Evolutionary conservation across 2,329 filamentous ascomycete species (phyloP), one percentile per base, ranked within the genome.

Genomic region (Fusarium decemcellulare): DNA sequence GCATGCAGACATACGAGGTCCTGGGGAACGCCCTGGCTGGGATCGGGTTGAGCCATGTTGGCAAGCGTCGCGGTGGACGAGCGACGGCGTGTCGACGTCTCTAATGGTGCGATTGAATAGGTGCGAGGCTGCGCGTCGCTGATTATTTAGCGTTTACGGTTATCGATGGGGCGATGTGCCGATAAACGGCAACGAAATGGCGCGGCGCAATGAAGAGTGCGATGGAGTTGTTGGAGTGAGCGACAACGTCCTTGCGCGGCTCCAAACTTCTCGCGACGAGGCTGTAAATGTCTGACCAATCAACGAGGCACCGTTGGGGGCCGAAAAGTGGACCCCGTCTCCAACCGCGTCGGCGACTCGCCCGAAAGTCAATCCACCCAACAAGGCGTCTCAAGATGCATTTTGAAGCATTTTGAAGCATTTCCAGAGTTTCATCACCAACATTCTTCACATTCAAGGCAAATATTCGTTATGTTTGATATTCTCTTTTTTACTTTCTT

Each of bases 21-120:
- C 77, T 79, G 79, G 30, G 81, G 80, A 70, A 83, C 80, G 71
- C 78, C 80, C 72, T 79, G 76, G 70, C 81, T 83, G 48, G 81
- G 81, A 68, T 83, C 81, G 51, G 75, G 76, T 74, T 81, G 79
- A 73, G 81, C 79, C 81, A 82, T 82, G 64, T 40, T 79, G 70
- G 56, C 54, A 48, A 65, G 71, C 56, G 67, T 73, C 68, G 73
- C 73, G 72, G 56, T 63, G 39, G 61, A 61, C 55, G 58, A 56
- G 32, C 40, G 47, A 30, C 51, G 44, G 47, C 51, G 65, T 64
- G 59, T 67, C 50, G 46, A 54, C 61, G 42, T 62, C 50, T 71
- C 57, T 59, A 16, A 57, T 56, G 61, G 39, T 54, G 64, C 71
- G 72, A 75, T 71, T 72, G 55, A 58, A 54, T 47, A 36, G 43